Evolutionary conservation across 805 yeast genomes (phyloP), one percentile per base, ranked within the genome.

Genomic region (Spathaspora passalidarum): DNA sequence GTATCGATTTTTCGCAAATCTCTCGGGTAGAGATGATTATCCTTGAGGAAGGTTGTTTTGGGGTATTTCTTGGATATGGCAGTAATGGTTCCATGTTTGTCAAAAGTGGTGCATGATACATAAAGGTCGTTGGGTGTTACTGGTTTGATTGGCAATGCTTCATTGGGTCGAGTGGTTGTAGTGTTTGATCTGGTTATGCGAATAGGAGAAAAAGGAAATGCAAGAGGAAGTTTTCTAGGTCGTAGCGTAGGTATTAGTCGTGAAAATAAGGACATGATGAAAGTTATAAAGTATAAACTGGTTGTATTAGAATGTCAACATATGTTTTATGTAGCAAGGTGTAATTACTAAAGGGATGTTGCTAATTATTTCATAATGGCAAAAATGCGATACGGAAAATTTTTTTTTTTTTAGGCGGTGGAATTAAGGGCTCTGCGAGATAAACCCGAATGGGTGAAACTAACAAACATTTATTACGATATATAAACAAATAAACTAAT

Each of bases 1-100:
- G 83, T 72, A 57, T 92, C 96, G 43, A 91, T 84, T 58, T 88
- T 90, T 23, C 97, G 67, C 51, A 91, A 68, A 62, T 91, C 97
- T 65, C 97, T 72, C 1, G 97, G 96, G 51, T 84, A 88, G 21
- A 91, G 62, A 19, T 82, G 79, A 62, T 89, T 86, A 39, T 86
- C 82, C 45, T 67, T 73, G 8, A 92, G 73, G 49, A 92, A 78
- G 44, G 82, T 83, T 43, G 86, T 76, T 57, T 88, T 80, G 50
- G 88, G 88, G 62, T 85, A 82, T 56, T 82, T 86, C 38, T 82
- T 76, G 1, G 92, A 83, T 2, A 86, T 83, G 0, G 86, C 82
- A 1, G 76, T 73, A 19, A 88, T 82, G 36, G 81, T 76, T 0
- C 98, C 97, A 2, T 71, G 61, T 2, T 58, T 51, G 56, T 91